Evolutionary conservation across 805 yeast species (phyloP), one percentile per base, ranked within the genome.

Genomic region (Candida orba): DNA sequence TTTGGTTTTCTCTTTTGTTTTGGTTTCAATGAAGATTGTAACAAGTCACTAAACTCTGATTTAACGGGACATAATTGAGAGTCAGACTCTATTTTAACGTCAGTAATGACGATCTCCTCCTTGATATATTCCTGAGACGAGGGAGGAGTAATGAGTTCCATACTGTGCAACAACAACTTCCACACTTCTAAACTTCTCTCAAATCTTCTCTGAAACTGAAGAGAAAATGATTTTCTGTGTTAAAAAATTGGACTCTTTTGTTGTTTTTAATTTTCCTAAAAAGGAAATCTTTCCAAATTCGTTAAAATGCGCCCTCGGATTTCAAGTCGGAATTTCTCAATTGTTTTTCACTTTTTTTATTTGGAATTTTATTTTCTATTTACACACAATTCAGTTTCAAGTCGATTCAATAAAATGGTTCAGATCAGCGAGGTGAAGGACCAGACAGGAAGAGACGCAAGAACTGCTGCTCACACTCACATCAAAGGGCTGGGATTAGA

Each of bases 381-480:
- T n/a, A n/a, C n/a, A n/a, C n/a, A n/a, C n/a, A n/a, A n/a, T n/a
- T n/a, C n/a, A n/a, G n/a, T n/a, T n/a, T n/a, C n/a, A n/a, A n/a
- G n/a, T n/a, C n/a, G n/a, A n/a, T n/a, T n/a, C n/a, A n/a, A n/a
- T n/a, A n/a, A n/a, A 40, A 84, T 85, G 95, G 91, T 82, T 36
- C 83, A 81, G 60, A 82, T 85, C 56, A 78, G 71, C 63, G 95
- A 87, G 63, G 84, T 86, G 39, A 84, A 79, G 52, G 82, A 84
- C 43, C 52, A 64, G 23, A 49, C 47, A 32, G 47, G 52, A 8
- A 71, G 80, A 44, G 84, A 79, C 46, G 70, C 75, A 45, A 74
- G 95, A 52, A 86, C 95, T 1, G 96, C 98, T 1, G 93, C 99
- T 5, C 99, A 91, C 62, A 90, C 99, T 3, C 99, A 91, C 62